Evolutionary conservation across 139 green algal species (phyloP).

Genomic region (Mesotaenium endlicherianum): DNA sequence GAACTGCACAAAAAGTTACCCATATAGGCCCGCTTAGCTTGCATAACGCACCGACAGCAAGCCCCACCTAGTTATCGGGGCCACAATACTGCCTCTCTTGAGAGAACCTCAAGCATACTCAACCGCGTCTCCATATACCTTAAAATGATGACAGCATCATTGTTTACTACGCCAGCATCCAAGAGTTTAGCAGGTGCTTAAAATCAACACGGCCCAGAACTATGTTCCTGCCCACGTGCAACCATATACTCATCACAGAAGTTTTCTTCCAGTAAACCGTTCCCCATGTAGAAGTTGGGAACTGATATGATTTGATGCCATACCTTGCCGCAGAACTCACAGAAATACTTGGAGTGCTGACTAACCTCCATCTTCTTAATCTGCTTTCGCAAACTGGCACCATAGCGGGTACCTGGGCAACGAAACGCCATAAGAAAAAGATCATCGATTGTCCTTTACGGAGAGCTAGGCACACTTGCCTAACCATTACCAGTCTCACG

Average conservation of each 20-base stretch:
- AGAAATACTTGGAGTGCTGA: slow-evolving; percentile 99
- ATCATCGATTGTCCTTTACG: no score
- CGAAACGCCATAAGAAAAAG: background rate
- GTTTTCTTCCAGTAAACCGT: background rate
- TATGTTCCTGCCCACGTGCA: background rate
- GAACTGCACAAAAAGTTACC: slow-evolving; percentile 71
- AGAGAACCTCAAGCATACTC: no score
- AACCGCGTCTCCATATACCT: background rate
- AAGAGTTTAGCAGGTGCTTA: background rate
- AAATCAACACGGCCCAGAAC: background rate
- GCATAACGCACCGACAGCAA: no score
- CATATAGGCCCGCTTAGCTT: no score
- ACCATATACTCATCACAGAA: background rate
- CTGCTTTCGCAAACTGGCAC: slow-evolving; percentile 91
- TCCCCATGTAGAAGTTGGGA: background rate
- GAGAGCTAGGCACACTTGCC: no score
- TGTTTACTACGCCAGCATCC: no score
- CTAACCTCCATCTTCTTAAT: slow-evolving; percentile 99
- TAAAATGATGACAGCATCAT: background rate
- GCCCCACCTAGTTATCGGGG: no score
- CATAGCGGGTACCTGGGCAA: slow-evolving; percentile 87
- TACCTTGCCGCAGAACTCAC: slow-evolving; percentile 98
- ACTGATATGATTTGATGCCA: background rate
- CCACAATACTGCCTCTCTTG: no score
- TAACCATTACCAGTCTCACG: no score